Base-by-base conservation (phyloP, 2,329 filamentous ascomycete genomes). In the Penicillium sp. region DNA sequence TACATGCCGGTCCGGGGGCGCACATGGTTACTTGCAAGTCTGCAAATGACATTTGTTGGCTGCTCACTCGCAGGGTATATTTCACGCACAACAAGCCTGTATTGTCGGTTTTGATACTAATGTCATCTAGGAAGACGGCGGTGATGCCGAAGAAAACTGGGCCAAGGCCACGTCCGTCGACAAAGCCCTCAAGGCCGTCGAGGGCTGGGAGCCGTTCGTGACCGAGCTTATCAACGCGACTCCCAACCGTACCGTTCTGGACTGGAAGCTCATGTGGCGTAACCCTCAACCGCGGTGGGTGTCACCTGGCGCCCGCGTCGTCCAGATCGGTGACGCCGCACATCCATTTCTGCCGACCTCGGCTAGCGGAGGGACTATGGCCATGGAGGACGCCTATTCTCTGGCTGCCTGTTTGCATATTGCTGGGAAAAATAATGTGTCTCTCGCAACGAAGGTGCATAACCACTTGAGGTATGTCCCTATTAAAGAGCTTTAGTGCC, bases 291-390 rank as follows among this genome's bases (percentile, higher is more conserved):
- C 29, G 4, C 5, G 4, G 4, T 32, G n/a, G 29, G 13, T n/a
- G 13, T 32, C 29, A 4, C 7, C 7, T 5, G n/a, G n/a, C 4
- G 29, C 5, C 4, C 29, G 29, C 8, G 29, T 32, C n/a, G 29
- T 32, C 13, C 29, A 32, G 13, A 9, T 32, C 12, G 79, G 79
- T 7, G 78, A 81, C 58, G 72, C 78, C 2, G 79, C 79, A 8
- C 79, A 82, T 57, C 74, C 78, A 1, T 78, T 80, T 60, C 68
- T 80, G 5, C 78, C 78, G 0, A 78, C 76, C 1, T 75, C 72
- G 6, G 75, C 77, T 13, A 75, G 79, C 56, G 78, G 79, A 7
- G 78, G 75, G 0, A 76, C 74, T 13, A 76, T 79, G 60, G 76
- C 76, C 0, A 77, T 81, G 63, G 78, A 81, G 61, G 79, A 81